These are phyloP conservation scores for Phaffia rhodozyma DNA, from an alignment of 1,284 basidiomycete species.

Conservation along the genomic window DNA sequence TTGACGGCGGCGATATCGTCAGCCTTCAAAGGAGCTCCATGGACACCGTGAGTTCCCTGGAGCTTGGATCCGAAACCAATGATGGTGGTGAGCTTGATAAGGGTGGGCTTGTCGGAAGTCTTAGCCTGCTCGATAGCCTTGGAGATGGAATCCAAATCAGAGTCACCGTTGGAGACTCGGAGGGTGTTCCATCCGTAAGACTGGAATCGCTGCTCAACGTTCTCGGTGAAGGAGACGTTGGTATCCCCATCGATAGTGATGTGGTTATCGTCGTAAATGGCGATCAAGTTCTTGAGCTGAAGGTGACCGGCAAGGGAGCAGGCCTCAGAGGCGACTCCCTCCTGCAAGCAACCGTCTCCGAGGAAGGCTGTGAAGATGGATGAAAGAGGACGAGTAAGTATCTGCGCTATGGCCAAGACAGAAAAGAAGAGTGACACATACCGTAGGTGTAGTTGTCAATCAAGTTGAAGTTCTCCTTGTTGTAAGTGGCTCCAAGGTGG, in stretches of 20 bases:
- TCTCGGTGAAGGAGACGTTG: constrained; percentile 82
- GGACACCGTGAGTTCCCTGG: constrained; percentile 84
- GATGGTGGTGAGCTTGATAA: constrained; percentile 76
- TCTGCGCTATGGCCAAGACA: constrained; percentile 19
- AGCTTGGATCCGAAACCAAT: constrained; percentile 89
- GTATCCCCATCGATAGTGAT: constrained; percentile 96
- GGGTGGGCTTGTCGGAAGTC: constrained; percentile 66
- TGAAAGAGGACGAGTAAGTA: background rate
- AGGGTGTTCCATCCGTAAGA: constrained; percentile 91
- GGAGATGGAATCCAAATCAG: constrained; percentile 64
- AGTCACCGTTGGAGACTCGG: constrained; percentile 68
- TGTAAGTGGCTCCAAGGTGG: constrained; percentile 76
- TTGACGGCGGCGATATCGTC: constrained; percentile 82
- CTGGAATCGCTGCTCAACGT: constrained; percentile 76
- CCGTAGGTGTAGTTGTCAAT: constrained; percentile 86
- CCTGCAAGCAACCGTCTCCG: constrained; percentile 35
- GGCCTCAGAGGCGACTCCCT: constrained; percentile 66
- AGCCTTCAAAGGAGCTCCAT: constrained; percentile 82
- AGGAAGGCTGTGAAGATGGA: constrained; percentile 28
- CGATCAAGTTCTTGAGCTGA: constrained; percentile 82
- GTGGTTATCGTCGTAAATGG: constrained; percentile 70
- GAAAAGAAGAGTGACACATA: constrained; percentile 30
- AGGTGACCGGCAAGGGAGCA: constrained; percentile 83
- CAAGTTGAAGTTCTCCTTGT: constrained; percentile 71
- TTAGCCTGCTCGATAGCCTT: constrained; percentile 67